Base-by-base conservation (phyloP, 768 basidiomycete species). In the Clavulina sp. region DNA sequence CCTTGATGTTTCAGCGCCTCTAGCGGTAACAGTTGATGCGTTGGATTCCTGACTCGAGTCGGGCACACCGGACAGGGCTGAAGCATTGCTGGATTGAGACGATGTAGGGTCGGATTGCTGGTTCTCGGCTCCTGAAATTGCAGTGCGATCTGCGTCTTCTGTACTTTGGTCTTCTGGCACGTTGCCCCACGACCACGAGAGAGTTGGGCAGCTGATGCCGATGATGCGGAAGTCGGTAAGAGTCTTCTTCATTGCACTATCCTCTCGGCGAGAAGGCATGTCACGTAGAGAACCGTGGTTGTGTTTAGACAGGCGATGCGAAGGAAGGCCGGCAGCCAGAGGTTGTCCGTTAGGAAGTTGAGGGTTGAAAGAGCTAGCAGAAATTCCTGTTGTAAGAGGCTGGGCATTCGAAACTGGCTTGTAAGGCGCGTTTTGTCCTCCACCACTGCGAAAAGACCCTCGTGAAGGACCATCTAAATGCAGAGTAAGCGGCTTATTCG, bases 161-260 rank as follows among this genome's bases (percentile, higher is more conserved):
- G n/a, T 19, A 9, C 26, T 23, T 16, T 18, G 6, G 29, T 50
- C 41, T 4, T 26, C 21, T 6, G n/a, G 19, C 2, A 23, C 41
- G 4, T 24, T 58, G 54, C 89, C 88, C 93, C 93, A 96, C 48
- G 70, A 74, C 93, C 93, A 96, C 58, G 68, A 70, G 53, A 95
- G 69, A 58, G 82, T 80, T 59, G 72, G 77, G 58, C 95, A 82
- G 63, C 85, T 79, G 58, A 96, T 72, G 26, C 84, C 91, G 61
- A 92, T 72, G 63, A 99, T 89, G 69, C 93, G 87, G 76, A 99
- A 99, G 69, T 97, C 93, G 33, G 91, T 96, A 59, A 99, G 78
- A 29, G 92, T 95, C 60, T 87, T 78, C 61, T 81, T 77, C n/a
- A n/a, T n/a, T 9, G 43, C 13, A 13, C 43, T 26, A 13, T 46